phyloP scores from a whole-genome alignment of 148 eudicot species.

The Arctostaphylos glauca region DNA sequence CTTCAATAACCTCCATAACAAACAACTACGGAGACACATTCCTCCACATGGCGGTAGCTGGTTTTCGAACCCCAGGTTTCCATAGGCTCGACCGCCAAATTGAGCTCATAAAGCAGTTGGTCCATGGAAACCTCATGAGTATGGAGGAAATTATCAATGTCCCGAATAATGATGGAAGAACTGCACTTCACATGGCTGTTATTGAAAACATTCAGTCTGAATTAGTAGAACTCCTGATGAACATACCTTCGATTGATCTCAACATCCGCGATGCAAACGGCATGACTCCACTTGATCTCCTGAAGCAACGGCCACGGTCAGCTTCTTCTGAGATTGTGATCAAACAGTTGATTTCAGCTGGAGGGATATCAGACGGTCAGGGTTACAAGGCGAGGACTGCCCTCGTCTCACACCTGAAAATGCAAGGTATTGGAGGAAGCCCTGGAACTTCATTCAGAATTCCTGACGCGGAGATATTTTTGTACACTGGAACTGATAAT shows the following conservation, averaged over 20 bases:
- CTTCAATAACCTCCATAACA: constrained; percentile 32
- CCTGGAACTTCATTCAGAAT: constrained; percentile 82
- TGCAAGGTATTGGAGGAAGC: constrained; percentile 63
- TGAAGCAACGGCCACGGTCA: constrained; percentile 53
- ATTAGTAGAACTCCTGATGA: constrained; percentile 62
- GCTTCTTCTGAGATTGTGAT: constrained; percentile 45
- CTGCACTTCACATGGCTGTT: constrained; percentile 78
- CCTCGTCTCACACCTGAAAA: constrained; percentile 36
- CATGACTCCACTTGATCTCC: constrained; percentile 65
- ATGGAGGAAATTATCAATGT: constrained; percentile 55
- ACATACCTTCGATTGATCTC: constrained; percentile 38
- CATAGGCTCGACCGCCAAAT: constrained; percentile 57
- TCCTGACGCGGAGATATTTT: constrained; percentile 64
- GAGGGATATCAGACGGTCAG: constrained; percentile 42
- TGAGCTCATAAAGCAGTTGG: constrained; percentile 54
- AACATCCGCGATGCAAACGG: constrained; percentile 52
- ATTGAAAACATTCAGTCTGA: constrained; percentile 46
- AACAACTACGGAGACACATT: constrained; percentile 76
- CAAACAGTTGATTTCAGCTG: constrained; percentile 52
- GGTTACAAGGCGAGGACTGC: constrained; percentile 35
- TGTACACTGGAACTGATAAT: constrained; percentile 35
- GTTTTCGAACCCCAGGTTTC: constrained; percentile 68
- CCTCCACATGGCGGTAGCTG: constrained; percentile 75
- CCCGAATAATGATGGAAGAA: constrained; percentile 63
- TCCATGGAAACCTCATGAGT: constrained; percentile 28